A percentile compares a stretch with the other conserved stretches of the same genome.
These are phyloP conservation scores for Psilocybe tampanensis DNA, from an alignment of 768 basidiomycete genomes.

Conservation along the genomic window DNA sequence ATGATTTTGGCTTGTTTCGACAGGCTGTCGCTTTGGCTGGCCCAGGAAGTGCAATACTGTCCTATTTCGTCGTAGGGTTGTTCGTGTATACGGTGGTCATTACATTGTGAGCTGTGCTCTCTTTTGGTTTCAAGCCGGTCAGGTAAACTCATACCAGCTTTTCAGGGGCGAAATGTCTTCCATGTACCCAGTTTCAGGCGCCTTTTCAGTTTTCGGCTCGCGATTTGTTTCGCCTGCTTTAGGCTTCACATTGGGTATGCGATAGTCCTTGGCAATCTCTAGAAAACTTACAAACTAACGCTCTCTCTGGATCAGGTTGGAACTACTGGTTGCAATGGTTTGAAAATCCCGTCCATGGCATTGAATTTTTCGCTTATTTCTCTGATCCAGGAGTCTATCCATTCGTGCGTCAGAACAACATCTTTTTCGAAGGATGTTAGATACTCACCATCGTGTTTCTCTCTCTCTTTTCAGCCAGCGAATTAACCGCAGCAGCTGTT, in stretches of 20 bases:
- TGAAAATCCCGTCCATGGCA: constrained; percentile 24
- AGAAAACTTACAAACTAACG: too few relatives aligned
- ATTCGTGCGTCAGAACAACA: constrained; percentile 18
- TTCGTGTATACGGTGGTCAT: constrained; percentile 67
- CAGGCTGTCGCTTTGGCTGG: constrained; percentile 59
- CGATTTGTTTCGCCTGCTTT: constrained; percentile 63
- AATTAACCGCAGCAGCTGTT: constrained; percentile 58
- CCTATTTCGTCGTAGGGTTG: constrained; percentile 59
- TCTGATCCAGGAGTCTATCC: constrained; percentile 24
- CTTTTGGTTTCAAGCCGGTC: neutral
- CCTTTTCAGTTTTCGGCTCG: constrained; percentile 58
- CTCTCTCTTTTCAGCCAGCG: constrained; percentile 41
- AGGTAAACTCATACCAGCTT: neutral
- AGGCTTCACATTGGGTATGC: constrained; percentile 56
- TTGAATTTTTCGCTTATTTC: neutral
- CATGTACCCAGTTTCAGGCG: constrained; percentile 63
- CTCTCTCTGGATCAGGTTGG: constrained; percentile 40
- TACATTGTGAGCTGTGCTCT: constrained; percentile 41
- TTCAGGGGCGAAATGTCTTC: constrained; percentile 65
- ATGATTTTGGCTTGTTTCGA: neutral
- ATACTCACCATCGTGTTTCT: neutral
- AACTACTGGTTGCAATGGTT: constrained; percentile 58
- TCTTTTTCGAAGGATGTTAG: neutral
- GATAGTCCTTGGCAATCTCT: neutral
- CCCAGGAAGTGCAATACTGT: constrained; percentile 62